Conservation (phyloP, 371 early-diverging fungal species). For the Lichtheimia corymbifera region DNA sequence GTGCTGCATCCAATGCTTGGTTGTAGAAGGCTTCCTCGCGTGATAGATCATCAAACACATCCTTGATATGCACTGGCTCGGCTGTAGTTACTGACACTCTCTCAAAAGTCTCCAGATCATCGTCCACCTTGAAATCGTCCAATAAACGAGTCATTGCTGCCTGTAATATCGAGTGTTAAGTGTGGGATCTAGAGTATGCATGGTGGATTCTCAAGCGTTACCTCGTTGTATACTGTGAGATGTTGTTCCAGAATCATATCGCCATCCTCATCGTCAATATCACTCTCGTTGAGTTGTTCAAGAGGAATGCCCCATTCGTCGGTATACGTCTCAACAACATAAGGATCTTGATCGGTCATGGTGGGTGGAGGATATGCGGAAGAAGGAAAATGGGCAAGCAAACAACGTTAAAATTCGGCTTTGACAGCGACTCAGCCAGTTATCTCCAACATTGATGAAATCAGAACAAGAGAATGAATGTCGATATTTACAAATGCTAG, state of each 20-base stretch:
- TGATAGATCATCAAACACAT: slow-evolving; percentile 83
- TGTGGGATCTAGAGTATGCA: background rate
- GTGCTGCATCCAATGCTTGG: slow-evolving; percentile 84
- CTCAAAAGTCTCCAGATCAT: slow-evolving; percentile 78
- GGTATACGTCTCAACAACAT: slow-evolving; percentile 1
- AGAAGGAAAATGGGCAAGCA: too few relatives aligned
- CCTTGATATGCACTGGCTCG: slow-evolving; percentile 57
- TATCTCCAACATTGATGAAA: too few relatives aligned
- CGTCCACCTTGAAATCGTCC: slow-evolving; percentile 67
- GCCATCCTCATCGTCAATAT: slow-evolving; percentile 49
- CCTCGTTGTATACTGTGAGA: slow-evolving; percentile 73
- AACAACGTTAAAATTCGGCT: too few relatives aligned
- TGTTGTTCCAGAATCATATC: slow-evolving; percentile 66
- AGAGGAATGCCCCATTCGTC: slow-evolving; percentile 19
- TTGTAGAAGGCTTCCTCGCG: slow-evolving; percentile 89
- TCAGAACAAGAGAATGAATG: too few relatives aligned
- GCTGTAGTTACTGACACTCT: slow-evolving; percentile 72
- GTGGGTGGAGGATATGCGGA: too few relatives aligned
- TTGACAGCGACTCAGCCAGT: too few relatives aligned
- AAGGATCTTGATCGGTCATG: slow-evolving; percentile 30
- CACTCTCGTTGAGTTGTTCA: slow-evolving; percentile 35
- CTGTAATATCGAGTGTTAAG: slow-evolving; percentile 23
- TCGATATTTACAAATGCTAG: background rate
- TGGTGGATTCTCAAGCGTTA: slow-evolving; percentile 19
- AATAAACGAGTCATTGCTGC: slow-evolving; percentile 63